Conservation (phyloP, 2,329 filamentous ascomycete genomes). For the Ceratocystis papillata region DNA sequence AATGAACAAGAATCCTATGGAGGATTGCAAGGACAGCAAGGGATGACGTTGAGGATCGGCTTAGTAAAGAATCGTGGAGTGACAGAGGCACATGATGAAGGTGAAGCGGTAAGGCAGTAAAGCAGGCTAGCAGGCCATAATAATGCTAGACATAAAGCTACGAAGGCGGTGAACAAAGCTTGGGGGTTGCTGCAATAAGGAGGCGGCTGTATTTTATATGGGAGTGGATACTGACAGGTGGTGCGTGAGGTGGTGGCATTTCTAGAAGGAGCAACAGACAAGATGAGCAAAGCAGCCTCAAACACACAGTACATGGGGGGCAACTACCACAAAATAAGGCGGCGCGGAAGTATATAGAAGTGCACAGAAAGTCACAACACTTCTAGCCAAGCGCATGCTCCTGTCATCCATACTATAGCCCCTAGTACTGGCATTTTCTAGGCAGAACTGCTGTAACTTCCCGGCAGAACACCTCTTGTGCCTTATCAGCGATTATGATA, state of each 20-base stretch:
- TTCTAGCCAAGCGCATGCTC: background rate
- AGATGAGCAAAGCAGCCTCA: background rate
- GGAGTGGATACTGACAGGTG: background rate
- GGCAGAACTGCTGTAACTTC: background rate
- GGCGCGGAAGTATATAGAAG: background rate
- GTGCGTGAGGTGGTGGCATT: background rate
- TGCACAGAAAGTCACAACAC: background rate
- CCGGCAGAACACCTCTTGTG: background rate
- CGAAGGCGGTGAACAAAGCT: background rate
- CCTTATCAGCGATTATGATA: background rate
- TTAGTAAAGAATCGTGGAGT: background rate
- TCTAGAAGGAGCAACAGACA: conserved; percentile 5
- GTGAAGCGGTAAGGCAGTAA: background rate
- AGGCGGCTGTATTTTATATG: conserved; percentile 4
- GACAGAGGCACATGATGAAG: background rate
- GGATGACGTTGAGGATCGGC: background rate
- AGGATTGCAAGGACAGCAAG: background rate
- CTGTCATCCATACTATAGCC: too few relatives aligned
- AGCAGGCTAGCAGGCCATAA: background rate
- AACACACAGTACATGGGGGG: background rate
- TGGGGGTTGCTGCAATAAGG: background rate
- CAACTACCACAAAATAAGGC: background rate
- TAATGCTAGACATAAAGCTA: background rate
- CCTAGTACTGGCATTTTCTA: background rate
- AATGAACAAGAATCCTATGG: background rate